phyloP scores from a whole-genome alignment of 257 asterid genomes.

The Solanum sejunctum region DNA sequence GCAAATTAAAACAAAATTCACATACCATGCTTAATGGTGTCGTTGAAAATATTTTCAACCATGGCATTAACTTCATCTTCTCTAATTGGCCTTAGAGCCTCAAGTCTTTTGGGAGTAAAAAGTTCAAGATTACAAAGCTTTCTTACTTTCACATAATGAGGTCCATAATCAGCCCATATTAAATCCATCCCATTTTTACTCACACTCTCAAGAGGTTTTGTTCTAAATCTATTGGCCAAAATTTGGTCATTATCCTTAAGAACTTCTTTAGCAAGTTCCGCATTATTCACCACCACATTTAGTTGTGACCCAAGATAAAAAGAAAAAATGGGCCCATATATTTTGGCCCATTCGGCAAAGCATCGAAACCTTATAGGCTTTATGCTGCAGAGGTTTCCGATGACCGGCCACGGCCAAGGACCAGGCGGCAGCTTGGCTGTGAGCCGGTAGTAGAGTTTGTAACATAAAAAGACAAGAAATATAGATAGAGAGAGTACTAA shows the following conservation, averaged over 20 bases:
- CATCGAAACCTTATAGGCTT: conserved; percentile 16
- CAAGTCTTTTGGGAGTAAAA: conserved; percentile 58
- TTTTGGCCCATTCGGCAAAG: conserved; percentile 20
- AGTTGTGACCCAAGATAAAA: conserved; percentile 22
- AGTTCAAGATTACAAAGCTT: conserved; percentile 76
- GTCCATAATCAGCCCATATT: conserved; percentile 90
- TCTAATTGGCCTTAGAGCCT: conserved; percentile 59
- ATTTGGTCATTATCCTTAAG: conserved; percentile 26
- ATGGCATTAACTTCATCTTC: conserved; percentile 79
- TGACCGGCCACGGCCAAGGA: conserved; percentile 18
- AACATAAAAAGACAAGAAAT: conserved; percentile 14
- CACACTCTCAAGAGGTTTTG: conserved; percentile 17
- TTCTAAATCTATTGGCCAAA: conserved; percentile 22
- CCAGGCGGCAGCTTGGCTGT: conserved; percentile 31
- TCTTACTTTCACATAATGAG: conserved; percentile 80
- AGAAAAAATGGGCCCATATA: conserved; percentile 20
- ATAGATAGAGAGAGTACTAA: conserved; percentile 9
- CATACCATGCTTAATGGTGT: conserved; percentile 9
- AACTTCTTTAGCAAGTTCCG: conserved; percentile 22
- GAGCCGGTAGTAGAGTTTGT: conserved; percentile 27
- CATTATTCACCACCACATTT: conserved; percentile 17
- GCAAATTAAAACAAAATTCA: not conserved
- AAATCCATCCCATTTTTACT: conserved; percentile 70
- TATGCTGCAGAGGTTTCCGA: conserved; percentile 21
- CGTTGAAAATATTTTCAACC: conserved; percentile 56